Conservation (phyloP, 768 basidiomycete species). For the Phaffia tasmanica region DNA sequence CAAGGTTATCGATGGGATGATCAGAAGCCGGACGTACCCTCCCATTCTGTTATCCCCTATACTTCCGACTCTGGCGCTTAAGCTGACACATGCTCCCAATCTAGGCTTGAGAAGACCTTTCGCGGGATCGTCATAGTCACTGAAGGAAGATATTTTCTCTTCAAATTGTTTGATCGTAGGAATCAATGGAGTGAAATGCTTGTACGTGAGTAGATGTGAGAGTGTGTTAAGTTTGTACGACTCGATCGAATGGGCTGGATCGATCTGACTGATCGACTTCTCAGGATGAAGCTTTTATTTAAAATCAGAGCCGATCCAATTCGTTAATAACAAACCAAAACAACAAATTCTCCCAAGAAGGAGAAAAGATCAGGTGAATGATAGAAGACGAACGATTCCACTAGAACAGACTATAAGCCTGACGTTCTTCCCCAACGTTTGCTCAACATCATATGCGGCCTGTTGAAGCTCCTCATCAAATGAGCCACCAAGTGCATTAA, state of each 20-base stretch:
- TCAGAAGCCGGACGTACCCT: conserved; percentile 28
- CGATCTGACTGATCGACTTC: conserved; percentile 39
- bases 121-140: conserved; percentile 34
- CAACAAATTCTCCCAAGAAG: not conserved
- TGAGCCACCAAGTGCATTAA: conserved; percentile 32
- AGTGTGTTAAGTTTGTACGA: conserved; percentile 39
- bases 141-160: conserved; percentile 27
- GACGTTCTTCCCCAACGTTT: conserved; percentile 36
- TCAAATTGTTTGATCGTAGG: conserved; percentile 29
- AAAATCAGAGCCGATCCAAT: not conserved
- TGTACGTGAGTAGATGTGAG: conserved; percentile 41
- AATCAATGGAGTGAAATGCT: conserved; percentile 41
- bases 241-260: conserved; percentile 29
- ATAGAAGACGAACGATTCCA: conserved; percentile 36
- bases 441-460: conserved; percentile 36
- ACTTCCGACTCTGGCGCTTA: conserved; percentile 41
- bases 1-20: too few species aligned
- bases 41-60: conserved; percentile 40
- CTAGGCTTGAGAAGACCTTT: conserved; percentile 32
- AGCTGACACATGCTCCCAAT: conserved; percentile 35
- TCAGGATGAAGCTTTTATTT: conserved; percentile 39
- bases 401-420: conserved; percentile 39
- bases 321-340: not conserved
- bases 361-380: not conserved
- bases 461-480: conserved; percentile 35